Percentiles rank a stretch among this genome's conserved stretches.
Conservation (phyloP, 495 filamentous ascomycete species). For the Podospora bellae-mahoneyi region DNA sequence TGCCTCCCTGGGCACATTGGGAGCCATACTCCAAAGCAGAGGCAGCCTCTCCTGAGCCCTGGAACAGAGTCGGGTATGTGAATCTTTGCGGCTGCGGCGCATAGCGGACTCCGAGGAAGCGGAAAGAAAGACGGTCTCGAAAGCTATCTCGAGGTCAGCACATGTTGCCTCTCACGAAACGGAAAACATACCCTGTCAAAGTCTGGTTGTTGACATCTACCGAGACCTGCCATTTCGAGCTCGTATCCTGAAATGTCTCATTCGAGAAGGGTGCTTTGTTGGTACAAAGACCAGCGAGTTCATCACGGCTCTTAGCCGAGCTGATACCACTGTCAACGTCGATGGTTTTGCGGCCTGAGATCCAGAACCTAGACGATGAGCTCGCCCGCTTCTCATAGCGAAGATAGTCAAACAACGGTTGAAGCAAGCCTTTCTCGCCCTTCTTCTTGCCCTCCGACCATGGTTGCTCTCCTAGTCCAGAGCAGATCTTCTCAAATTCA, state of each 20-base stretch:
- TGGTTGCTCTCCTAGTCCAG: constrained; percentile 41
- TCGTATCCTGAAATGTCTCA: constrained; percentile 36
- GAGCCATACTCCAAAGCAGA: constrained; percentile 41
- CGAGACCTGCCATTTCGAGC: constrained; percentile 42
- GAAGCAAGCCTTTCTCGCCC: constrained; percentile 20
- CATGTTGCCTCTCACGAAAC: not conserved
- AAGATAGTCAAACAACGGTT: constrained; percentile 42
- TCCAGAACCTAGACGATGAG: constrained; percentile 38
- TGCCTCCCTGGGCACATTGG: constrained; percentile 40
- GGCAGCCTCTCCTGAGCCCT: constrained; percentile 32
- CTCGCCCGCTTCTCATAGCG: constrained; percentile 27
- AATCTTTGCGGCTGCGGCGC: constrained; percentile 41
- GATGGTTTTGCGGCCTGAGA: constrained; percentile 22
- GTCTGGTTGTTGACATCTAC: constrained; percentile 43
- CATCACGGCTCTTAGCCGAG: not conserved
- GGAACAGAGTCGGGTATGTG: constrained; percentile 37
- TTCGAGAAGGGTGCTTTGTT: constrained; percentile 47
- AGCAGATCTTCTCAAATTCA: constrained; percentile 14
- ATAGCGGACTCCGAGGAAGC: constrained; percentile 45
- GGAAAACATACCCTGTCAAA: constrained; percentile 39
- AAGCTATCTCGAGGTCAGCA: constrained; percentile 28
- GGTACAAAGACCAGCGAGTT: constrained; percentile 42
- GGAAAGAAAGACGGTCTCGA: constrained; percentile 52
- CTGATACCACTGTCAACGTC: constrained; percentile 7
- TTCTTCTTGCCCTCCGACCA: constrained; percentile 36